Base-by-base conservation (phyloP, 306 rosid genomes). In the Acacia acuminata region DNA sequence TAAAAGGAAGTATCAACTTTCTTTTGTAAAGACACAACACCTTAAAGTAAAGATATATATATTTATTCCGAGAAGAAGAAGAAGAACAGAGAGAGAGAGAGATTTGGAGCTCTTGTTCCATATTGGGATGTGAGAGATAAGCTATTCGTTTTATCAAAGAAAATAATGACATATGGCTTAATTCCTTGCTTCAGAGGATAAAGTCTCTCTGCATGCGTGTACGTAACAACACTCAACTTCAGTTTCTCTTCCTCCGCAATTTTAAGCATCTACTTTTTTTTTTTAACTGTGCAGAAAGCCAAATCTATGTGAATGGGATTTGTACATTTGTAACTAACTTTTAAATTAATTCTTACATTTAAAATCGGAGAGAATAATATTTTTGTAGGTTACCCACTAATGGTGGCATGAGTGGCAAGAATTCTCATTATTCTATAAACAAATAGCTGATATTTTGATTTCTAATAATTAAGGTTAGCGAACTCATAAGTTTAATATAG, bases 21-120 rank as follows among this genome's bases (percentile, higher is more conserved):
- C 91, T 90, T 93, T 90, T 79, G 81, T 87, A 89, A 93, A 93
- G 92, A 94, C 88, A 73, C 79, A 79, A 61, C 36, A 10, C 34
- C 60, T 0, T 27, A 27, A 61, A 34, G 27, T 79, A 89, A 88
- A 87, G 17, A 25, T 25, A 87, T 86, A 87, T 86, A 87, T 86
- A 83, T 75, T 68, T 86, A 83, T 75, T 68, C 22, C 63, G 3
- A 25, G 6, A 4, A 61, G 32, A 61, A 61, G 34, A 58, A 55
- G 61, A 7, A 6, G 8, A 24, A 19, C 5, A 58, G 5, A 58
- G 30, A 8, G 27, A 58, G 65, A 45, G 50, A 42, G 44, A 47
- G 53, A 47, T 11, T 22, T 60, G 32, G 15, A 11, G 66, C 32
- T 60, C 24, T 60, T 22, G 32, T 22, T 22, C 3, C 53, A 48